Percentiles rank a stretch among this genome's conserved stretches.
phyloP scores from a whole-genome alignment of 164 flowering plant genomes.

The Saururus chinensis region DNA sequence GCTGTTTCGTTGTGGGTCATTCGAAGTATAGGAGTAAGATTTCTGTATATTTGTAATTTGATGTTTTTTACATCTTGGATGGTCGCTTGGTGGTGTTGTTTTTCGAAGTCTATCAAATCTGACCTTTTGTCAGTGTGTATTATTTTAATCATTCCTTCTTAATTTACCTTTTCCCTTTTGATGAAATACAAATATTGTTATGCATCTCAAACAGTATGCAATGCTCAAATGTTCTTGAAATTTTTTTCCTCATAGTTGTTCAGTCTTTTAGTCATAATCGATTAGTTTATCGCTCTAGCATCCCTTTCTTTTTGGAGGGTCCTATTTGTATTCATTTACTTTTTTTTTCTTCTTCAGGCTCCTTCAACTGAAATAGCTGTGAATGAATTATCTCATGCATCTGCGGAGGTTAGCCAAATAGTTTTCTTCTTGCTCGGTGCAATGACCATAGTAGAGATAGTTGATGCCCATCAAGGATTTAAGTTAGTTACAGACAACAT shows the following conservation, averaged over 20 bases:
- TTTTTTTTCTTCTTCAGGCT: constrained; percentile 40
- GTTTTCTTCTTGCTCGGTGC: constrained; percentile 99
- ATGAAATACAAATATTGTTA: too few relatives aligned
- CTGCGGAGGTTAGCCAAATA: constrained; percentile 94
- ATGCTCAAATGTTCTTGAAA: too few relatives aligned
- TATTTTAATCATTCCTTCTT: neutral
- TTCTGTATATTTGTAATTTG: neutral
- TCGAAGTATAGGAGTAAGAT: constrained; percentile 84
- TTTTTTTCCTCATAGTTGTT: too few relatives aligned
- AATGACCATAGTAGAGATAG: constrained; percentile 97
- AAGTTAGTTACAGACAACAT: constrained; percentile 94
- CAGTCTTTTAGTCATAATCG: too few relatives aligned
- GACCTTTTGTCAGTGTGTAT: too few relatives aligned
- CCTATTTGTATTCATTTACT: neutral
- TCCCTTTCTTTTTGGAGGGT: neutral
- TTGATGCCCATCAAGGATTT: constrained; percentile 99
- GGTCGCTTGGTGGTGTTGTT: too few relatives aligned
- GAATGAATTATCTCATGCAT: constrained; percentile 69
- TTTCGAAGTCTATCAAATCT: too few relatives aligned
- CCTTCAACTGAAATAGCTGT: constrained; percentile 92
- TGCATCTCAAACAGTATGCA: too few relatives aligned
- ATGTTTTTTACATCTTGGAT: too few relatives aligned
- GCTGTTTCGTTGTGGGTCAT: constrained; percentile 93
- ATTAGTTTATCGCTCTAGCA: neutral
- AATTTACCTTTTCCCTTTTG: too few relatives aligned